Evolutionary conservation across 257 asterid genomes (phyloP).

Genomic region (Jacaranda copaia): DNA sequence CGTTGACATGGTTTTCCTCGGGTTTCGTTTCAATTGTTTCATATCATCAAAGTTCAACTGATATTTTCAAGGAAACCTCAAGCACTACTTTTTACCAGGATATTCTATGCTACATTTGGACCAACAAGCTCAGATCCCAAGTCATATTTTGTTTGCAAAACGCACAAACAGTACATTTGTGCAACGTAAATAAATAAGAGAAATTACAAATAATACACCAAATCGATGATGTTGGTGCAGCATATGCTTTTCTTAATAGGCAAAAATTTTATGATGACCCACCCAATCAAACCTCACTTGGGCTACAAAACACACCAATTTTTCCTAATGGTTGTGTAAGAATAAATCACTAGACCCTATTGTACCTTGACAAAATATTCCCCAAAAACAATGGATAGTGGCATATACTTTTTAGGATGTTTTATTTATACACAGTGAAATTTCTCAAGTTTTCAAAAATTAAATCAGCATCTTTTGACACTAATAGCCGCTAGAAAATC

Average conservation of each 20-base stretch:
- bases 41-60: not conserved
- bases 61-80: too few relatives aligned
- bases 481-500: too few relatives aligned
- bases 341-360: not conserved
- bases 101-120: not conserved
- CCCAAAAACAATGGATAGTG: too few relatives aligned
- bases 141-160: not conserved
- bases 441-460: too few relatives aligned
- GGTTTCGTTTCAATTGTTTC: not conserved
- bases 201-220: too few relatives aligned
- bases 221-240: not conserved
- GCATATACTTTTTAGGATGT: too few relatives aligned
- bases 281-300: slow-evolving; percentile 32
- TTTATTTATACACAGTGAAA: too few relatives aligned
- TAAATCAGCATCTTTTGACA: too few relatives aligned
- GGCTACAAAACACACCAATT: not conserved
- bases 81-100: not conserved
- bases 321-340: not conserved
- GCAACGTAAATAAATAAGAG: not conserved
- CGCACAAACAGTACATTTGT: not conserved
- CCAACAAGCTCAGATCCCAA: not conserved
- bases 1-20: not conserved
- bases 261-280: slow-evolving; percentile 22
- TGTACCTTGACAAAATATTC: not conserved
- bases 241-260: not conserved